phyloP scores from a whole-genome alignment of 1,284 basidiomycete species.

The Schizophyllum commune region DNA sequence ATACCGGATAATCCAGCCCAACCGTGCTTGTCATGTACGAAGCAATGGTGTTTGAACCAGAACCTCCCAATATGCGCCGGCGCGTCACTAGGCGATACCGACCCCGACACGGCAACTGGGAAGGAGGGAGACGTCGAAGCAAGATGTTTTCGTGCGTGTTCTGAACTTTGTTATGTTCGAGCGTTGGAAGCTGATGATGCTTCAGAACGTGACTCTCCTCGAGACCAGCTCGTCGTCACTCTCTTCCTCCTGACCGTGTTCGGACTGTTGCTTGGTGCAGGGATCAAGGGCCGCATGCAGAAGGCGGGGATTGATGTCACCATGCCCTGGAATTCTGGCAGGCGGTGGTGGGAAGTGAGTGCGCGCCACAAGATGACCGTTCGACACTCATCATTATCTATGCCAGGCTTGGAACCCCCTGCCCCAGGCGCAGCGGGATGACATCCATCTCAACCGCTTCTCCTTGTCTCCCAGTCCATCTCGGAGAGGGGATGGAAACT shows the following conservation, averaged over 20 bases:
- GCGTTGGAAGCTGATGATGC: background rate
- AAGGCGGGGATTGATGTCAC: constrained; percentile 65
- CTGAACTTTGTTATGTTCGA: background rate
- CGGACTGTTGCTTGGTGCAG: constrained; percentile 76
- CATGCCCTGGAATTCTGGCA: constrained; percentile 51
- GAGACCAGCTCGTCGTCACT: constrained; percentile 87
- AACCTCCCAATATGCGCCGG: constrained; percentile 82
- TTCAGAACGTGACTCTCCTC: constrained; percentile 67
- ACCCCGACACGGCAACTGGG: constrained; percentile 91
- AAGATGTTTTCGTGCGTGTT: constrained; percentile 83
- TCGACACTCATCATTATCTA: constrained; percentile 2
- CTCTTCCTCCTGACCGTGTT: constrained; percentile 82
- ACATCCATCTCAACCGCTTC: background rate
- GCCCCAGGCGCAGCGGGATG: constrained; percentile 7
- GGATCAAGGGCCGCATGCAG: constrained; percentile 72
- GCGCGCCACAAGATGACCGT: constrained; percentile 7
- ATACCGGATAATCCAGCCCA: constrained; percentile 79
- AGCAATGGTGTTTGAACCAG: constrained; percentile 93
- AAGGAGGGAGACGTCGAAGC: constrained; percentile 95
- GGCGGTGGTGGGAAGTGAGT: constrained; percentile 76
- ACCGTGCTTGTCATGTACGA: constrained; percentile 88
- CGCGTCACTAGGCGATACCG: constrained; percentile 77
- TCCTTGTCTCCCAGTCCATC: background rate
- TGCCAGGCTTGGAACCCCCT: constrained; percentile 49
- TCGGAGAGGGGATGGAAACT: constrained; percentile 7